Conservation (phyloP, 805 yeast species). For the Lipomyces oligophaga region DNA sequence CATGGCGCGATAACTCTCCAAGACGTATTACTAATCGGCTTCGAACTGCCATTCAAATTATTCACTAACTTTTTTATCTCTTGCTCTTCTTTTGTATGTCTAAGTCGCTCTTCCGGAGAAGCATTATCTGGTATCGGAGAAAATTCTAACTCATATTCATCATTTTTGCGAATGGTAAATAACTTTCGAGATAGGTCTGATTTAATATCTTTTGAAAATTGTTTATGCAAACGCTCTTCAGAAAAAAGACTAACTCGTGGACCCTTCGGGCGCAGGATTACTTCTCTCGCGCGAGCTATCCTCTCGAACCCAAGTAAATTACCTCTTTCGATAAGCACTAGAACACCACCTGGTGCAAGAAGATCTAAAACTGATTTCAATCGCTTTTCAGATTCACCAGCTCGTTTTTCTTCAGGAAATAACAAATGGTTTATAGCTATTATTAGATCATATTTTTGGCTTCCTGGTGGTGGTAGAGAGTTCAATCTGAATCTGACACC, state of each 20-base stretch:
- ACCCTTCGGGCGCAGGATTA: conserved; percentile 68
- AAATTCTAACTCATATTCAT: not conserved
- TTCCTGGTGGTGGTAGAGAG: conserved; percentile 4
- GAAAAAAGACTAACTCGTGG: not conserved
- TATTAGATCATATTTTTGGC: conserved; percentile 64
- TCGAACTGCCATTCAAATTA: not conserved
- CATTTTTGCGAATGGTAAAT: too few relatives aligned
- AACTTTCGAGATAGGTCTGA: not conserved
- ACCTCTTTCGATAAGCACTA: conserved; percentile 82
- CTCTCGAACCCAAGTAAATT: conserved; percentile 84
- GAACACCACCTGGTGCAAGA: conserved; percentile 72
- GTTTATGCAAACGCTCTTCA: not conserved
- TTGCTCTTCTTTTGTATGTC: not conserved
- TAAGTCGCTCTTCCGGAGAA: not conserved
- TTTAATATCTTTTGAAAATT: not conserved
- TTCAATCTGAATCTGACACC: conserved; percentile 17
- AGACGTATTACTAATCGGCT: conserved; percentile 38
- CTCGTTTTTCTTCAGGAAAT: conserved; percentile 56
- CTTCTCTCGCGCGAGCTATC: conserved; percentile 84
- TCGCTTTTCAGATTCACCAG: conserved; percentile 67
- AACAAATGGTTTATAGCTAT: conserved; percentile 78
- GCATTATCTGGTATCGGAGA: not conserved
- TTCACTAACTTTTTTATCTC: too few relatives aligned
- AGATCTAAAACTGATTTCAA: conserved; percentile 56
- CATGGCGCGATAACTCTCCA: conserved; percentile 82